Base-by-base conservation (phyloP, 2,329 filamentous ascomycete genomes). In the Fusarium albosuccineum region DNA sequence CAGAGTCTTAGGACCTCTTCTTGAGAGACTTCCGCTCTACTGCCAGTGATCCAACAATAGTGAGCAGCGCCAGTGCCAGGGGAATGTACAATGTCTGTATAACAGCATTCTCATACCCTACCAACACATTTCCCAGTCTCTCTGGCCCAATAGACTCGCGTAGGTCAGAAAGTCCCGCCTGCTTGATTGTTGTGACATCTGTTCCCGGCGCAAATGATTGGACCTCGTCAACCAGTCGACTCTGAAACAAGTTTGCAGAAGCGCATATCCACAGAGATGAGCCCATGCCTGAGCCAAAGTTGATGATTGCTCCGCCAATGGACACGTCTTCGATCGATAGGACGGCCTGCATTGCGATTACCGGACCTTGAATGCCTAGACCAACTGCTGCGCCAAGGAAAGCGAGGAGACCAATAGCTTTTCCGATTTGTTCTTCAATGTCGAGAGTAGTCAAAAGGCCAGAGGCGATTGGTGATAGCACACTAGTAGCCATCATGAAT, bases 71-170 rank as follows among this genome's bases (percentile, higher is more conserved):
- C 7, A 73, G 27, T 1, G 26, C 62, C 41, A 73, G 16, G 0
- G 70, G 70, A 7, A 73, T 73, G 17, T 73, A 73, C 14, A 73
- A 14, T 0, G 70, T 73, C 45, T 73, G 70, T 0, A 73, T 52
- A 4, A 73, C 46, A 0, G 70, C 70, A 29, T 64, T 64, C 26
- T 73, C 70, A 51, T 73, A 73, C 0, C 70, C 70, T 7, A 54
- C 34, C 0, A 73, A 10, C 0, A 73, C 70, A 6, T 37, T 59
- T 27, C 57, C 51, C 33, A 73, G 2, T 5, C 45, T 67, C 0
- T 49, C 64, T 0, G 65, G 22, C 0, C 70, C 70, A 9, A 73
- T 68, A 1, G 46, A 57, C 2, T 70, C 57, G 0, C 70, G 68
- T 11, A 73, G 9, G 1, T 49, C 60, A 0, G 70, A 72, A 2